Evolutionary conservation across 495 filamentous ascomycete genomes (phyloP).

Genomic region (Penicillium samsonianum): DNA sequence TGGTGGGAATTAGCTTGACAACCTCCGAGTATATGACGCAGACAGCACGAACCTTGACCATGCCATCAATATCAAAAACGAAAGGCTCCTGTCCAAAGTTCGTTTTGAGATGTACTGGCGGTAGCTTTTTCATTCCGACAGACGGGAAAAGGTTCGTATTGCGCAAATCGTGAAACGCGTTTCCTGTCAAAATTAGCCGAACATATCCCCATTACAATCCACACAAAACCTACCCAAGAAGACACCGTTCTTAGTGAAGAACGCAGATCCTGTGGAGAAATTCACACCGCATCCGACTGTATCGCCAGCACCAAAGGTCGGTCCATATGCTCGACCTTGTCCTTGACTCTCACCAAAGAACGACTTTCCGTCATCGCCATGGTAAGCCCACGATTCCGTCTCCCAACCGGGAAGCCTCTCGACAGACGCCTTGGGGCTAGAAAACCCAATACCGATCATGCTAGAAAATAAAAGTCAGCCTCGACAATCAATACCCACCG

Average conservation of each 20-base stretch:
- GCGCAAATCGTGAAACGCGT: slow-evolving; percentile 78
- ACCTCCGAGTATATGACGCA: background rate
- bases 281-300: slow-evolving; percentile 92
- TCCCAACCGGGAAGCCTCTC: slow-evolving; percentile 92
- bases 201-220: background rate
- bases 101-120: slow-evolving; percentile 75
- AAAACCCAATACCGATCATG: slow-evolving; percentile 89
- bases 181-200: slow-evolving; percentile 49
- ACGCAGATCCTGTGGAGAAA: slow-evolving; percentile 80
- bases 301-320: slow-evolving; percentile 72
- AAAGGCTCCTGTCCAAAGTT: slow-evolving; percentile 95
- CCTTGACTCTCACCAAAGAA: slow-evolving; percentile 69
- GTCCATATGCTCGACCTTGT: slow-evolving; percentile 75
- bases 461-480: slow-evolving; percentile 41
- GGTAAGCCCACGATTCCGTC: slow-evolving; percentile 93
- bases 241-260: slow-evolving; percentile 93
- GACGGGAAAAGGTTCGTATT: slow-evolving; percentile 75
- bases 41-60: slow-evolving; percentile 64
- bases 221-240: slow-evolving; percentile 61
- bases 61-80: slow-evolving; percentile 86
- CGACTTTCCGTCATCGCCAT: slow-evolving; percentile 91
- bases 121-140: slow-evolving; percentile 86
- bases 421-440: slow-evolving; percentile 69
- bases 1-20: slow-evolving; percentile 36
- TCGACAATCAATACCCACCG: background rate